Percentiles rank a stretch among this genome's conserved stretches.
Evolutionary conservation across 2,329 filamentous ascomycete species (phyloP).

Genomic region (Aspergillus calidoustus): DNA sequence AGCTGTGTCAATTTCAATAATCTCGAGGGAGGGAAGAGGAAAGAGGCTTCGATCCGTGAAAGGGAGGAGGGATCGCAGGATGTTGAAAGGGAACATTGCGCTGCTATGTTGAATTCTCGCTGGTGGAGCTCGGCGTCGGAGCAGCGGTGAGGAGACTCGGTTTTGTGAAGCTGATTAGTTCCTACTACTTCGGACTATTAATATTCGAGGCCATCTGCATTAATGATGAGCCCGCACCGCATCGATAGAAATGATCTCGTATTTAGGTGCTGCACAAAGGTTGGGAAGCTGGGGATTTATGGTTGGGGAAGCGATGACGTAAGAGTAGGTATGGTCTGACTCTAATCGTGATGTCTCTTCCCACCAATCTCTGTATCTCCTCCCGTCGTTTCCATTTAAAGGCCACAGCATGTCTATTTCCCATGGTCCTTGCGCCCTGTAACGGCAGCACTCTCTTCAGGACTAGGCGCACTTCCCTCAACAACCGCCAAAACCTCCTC

Average conservation of each 20-base stretch:
- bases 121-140: slow-evolving; percentile 10
- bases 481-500: slow-evolving; percentile 37
- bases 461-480: slow-evolving; percentile 3
- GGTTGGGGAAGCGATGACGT: slow-evolving; percentile 11
- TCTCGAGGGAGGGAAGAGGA: slow-evolving; percentile 68
- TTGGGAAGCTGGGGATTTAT: slow-evolving; percentile 12
- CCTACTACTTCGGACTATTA: background rate
- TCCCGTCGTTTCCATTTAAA: background rate
- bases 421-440: background rate
- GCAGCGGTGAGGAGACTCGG: background rate
- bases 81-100: slow-evolving; percentile 9
- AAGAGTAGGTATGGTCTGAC: background rate
- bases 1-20: slow-evolving; percentile 79
- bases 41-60: slow-evolving; percentile 33
- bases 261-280: background rate
- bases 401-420: background rate
- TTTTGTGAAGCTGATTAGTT: background rate
- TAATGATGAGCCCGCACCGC: background rate
- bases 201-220: background rate
- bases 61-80: slow-evolving; percentile 30
- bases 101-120: background rate
- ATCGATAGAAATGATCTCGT: background rate
- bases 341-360: background rate
- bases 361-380: background rate
- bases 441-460: background rate